Evolutionary conservation across 2,329 filamentous ascomycete species (phyloP).

Genomic region (Ambrosiella xylebori): DNA sequence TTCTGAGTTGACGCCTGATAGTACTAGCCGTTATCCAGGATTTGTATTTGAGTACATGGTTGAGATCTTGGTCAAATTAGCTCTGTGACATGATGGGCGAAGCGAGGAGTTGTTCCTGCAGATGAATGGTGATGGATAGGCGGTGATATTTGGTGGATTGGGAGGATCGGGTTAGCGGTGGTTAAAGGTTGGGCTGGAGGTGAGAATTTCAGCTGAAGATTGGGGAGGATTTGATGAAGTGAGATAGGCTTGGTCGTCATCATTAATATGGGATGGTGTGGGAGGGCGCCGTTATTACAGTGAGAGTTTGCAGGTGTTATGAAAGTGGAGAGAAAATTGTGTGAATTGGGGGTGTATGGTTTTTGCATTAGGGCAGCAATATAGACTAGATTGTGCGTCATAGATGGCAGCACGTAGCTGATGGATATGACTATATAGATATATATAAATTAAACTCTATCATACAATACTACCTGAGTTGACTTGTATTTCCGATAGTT

Average conservation of each 20-base stretch:
- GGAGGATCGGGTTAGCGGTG: neutral
- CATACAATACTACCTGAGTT: too few relatives aligned
- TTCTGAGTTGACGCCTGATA: neutral
- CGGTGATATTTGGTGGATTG: neutral
- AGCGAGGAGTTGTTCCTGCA: neutral
- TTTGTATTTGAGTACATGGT: too few relatives aligned
- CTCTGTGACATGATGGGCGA: neutral
- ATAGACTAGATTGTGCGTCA: neutral
- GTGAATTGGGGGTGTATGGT: neutral
- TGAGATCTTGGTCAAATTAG: too few relatives aligned
- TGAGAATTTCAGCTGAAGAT: neutral
- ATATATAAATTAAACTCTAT: too few relatives aligned
- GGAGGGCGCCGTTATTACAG: neutral
- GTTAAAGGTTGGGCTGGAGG: neutral
- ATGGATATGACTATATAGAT: neutral
- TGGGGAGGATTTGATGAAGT: neutral
- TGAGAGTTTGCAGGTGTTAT: neutral
- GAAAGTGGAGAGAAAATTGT: neutral
- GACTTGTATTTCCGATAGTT: too few relatives aligned
- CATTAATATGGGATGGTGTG: too few relatives aligned
- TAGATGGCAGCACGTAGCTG: neutral
- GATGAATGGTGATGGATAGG: neutral
- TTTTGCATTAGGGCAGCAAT: neutral
- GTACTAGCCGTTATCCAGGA: too few relatives aligned
- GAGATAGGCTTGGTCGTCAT: too few relatives aligned